phyloP scores from a whole-genome alignment of 345 rosid genomes.

The Sonneratia alba region DNA sequence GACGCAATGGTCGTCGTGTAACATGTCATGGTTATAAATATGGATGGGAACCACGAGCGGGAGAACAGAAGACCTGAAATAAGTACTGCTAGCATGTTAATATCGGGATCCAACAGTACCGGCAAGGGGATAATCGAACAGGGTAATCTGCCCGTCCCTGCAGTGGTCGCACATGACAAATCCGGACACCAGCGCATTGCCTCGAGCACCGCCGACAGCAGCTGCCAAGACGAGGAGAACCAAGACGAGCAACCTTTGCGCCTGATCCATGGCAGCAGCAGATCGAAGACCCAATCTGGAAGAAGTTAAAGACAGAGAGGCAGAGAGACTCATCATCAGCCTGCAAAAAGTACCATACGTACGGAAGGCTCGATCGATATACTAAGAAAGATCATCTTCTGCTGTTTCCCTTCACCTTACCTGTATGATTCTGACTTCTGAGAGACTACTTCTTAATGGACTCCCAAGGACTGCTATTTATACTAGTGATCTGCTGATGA shows the following conservation, averaged over 20 bases:
- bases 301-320: not conserved
- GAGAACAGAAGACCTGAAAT: not conserved
- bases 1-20: too few species aligned
- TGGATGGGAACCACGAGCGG: too few species aligned
- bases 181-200: conserved; percentile 58
- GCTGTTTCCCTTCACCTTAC: too few species aligned
- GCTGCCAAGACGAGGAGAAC: conserved; percentile 39
- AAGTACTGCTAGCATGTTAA: not conserved
- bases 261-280: not conserved
- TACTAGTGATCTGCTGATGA: too few species aligned
- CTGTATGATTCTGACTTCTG: too few species aligned
- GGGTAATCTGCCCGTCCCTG: conserved; percentile 66
- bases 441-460: too few species aligned
- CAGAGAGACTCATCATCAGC: too few species aligned
- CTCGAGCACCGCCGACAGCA: conserved; percentile 34
- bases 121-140: conserved; percentile 63
- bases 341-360: too few species aligned
- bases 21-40: too few species aligned
- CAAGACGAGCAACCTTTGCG: conserved; percentile 21
- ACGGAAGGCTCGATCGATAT: too few species aligned
- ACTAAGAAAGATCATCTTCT: too few species aligned
- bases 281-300: not conserved
- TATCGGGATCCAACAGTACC: conserved; percentile 21
- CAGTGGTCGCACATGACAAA: conserved; percentile 85
- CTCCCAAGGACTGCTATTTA: too few species aligned